Evolutionary conservation across 1,139 yeast species (phyloP).

Genomic region (Candida sanyaensis): DNA sequence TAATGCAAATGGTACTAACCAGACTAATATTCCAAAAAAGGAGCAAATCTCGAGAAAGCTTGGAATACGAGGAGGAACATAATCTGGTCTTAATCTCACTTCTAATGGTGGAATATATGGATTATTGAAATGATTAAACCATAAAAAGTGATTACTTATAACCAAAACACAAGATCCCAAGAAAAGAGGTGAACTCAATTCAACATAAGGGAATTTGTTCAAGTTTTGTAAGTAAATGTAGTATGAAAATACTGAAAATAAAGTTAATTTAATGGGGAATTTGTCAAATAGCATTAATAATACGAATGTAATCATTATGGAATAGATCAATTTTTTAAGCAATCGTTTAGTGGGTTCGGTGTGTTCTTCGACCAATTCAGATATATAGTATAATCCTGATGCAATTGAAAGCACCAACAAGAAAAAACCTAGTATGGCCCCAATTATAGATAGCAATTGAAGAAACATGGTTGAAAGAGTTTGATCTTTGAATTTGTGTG

Average conservation of each 20-base stretch:
- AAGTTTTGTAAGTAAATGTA: conserved; percentile 75
- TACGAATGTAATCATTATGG: conserved; percentile 53
- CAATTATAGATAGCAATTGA: conserved; percentile 58
- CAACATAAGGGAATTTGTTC: conserved; percentile 80
- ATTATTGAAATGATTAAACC: conserved; percentile 86
- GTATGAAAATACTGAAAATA: conserved; percentile 70
- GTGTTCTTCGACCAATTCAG: conserved; percentile 93
- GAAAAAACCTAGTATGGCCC: conserved; percentile 72
- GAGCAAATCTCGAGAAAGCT: conserved; percentile 88
- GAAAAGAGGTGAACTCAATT: conserved; percentile 70
- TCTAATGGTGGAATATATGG: conserved; percentile 62
- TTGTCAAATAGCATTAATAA: conserved; percentile 70
- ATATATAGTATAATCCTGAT: conserved; percentile 85
- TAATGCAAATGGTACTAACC: conserved; percentile 93
- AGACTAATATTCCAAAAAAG: conserved; percentile 88
- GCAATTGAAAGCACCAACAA: conserved; percentile 65
- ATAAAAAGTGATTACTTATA: conserved; percentile 76
- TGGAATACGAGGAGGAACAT: conserved; percentile 71
- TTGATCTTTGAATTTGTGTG: not conserved
- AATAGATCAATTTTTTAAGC: conserved; percentile 61
- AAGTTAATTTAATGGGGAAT: conserved; percentile 69
- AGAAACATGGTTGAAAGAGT: conserved; percentile 32
- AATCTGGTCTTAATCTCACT: conserved; percentile 56
- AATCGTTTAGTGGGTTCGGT: conserved; percentile 79
- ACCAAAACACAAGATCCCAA: conserved; percentile 73